Evolutionary conservation across 2,329 filamentous ascomycete species (phyloP).

Genomic region (Fusarium pseudoanthophilum): DNA sequence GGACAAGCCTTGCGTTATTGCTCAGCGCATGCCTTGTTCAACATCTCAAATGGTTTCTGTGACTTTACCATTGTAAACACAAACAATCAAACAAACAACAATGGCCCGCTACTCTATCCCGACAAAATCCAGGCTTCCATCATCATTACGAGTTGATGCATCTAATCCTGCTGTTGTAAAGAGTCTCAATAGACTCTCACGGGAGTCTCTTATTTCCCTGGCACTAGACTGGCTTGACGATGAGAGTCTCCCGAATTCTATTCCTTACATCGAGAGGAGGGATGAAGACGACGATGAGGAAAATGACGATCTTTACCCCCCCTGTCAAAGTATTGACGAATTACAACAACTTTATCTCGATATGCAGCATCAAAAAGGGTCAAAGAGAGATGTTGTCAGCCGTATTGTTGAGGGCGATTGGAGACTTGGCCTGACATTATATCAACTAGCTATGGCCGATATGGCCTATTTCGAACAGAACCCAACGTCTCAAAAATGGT

Average conservation of each 20-base stretch:
- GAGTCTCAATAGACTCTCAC: constrained; percentile 75
- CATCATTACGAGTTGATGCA: constrained; percentile 74
- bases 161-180: constrained; percentile 73
- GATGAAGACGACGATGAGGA: constrained; percentile 66
- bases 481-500: constrained; percentile 72
- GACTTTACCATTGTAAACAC: constrained; percentile 14
- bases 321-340: constrained; percentile 71
- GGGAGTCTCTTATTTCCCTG: constrained; percentile 76
- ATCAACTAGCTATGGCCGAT: constrained; percentile 76
- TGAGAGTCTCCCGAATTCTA: constrained; percentile 67
- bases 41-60: not conserved
- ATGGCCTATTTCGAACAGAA: constrained; percentile 74
- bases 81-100: constrained; percentile 26
- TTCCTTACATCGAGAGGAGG: constrained; percentile 48
- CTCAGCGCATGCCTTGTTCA: constrained; percentile 7
- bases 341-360: constrained; percentile 73
- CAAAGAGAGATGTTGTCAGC: constrained; percentile 71
- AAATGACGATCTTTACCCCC: constrained; percentile 74
- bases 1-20: constrained; percentile 2
- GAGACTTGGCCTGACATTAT: constrained; percentile 71
- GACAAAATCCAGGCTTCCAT: constrained; percentile 76
- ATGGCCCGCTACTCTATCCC: constrained; percentile 73
- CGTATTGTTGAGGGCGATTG: constrained; percentile 75
- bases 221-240: constrained; percentile 82
- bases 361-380: constrained; percentile 69